Base-by-base conservation (phyloP, 1,284 basidiomycete species). In the Ceratobasidium papillatum region DNA sequence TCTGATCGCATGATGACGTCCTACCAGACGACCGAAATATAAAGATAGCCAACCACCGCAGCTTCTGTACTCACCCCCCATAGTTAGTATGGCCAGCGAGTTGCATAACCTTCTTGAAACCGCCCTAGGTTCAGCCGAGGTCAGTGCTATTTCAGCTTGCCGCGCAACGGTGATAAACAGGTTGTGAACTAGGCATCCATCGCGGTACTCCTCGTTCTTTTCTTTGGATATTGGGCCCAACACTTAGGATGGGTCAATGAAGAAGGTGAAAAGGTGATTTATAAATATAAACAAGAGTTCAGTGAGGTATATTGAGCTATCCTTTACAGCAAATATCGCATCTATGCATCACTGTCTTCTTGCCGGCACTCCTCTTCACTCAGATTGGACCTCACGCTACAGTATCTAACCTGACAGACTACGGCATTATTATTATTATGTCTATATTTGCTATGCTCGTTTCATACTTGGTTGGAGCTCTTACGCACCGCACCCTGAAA, bases 301-400 rank as follows among this genome's bases (percentile, higher is more conserved):
- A 56, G n/a, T 22, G n/a, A n/a, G n/a, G n/a, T 49, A 14, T 36
- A 45, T 25, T 36, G 32, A 43, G 11, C 49, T 38, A 12, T 41
- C 12, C 32, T 38, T 36, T 14, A 34, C 14, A 72, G 69, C 69
- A 72, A 72, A 72, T 72, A 4, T 72, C 69, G 5, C 58, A 72
- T 27, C 58, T 72, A 1, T 72, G 69, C 56, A 47, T 72, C 14
- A 72, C 56, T 34, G 34, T 72, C 22, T 72, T 72, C 56, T 45
- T 72, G 9, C 69, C 69, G 0, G 69, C 69, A 3, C 32, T 72
- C 9, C 56, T 72, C 2, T 72, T 72, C 36, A 72, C 69, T 7
- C 69, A 72, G 36, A 72, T 72, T 51, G 69, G 43, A 17, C 69
- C 69, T 0, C 69, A 72, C n/a, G 69, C 69, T 32, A 72, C 69